These are phyloP conservation scores for Suhomyces sp. DNA, from an alignment of 805 yeast species.

Conservation along the genomic window DNA sequence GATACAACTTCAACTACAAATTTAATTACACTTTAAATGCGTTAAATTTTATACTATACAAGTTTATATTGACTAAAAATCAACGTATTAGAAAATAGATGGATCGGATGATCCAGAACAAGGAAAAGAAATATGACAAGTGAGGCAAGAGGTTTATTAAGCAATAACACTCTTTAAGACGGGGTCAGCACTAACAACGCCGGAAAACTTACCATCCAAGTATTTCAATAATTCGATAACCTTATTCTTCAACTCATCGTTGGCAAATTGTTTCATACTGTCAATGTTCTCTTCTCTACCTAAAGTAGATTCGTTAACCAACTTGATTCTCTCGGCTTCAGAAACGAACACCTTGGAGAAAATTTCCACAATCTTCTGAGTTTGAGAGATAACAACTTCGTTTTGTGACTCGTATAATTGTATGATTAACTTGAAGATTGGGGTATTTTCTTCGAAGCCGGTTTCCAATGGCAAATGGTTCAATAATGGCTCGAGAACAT, in stretches of 20 bases:
- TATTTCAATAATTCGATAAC: constrained; percentile 71
- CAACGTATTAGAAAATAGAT: not conserved
- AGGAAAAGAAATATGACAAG: not conserved
- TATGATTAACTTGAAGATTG: constrained; percentile 76
- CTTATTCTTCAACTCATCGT: constrained; percentile 59
- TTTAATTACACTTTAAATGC: too few species aligned
- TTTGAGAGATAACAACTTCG: constrained; percentile 50
- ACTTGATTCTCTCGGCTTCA: constrained; percentile 69
- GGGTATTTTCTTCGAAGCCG: constrained; percentile 90
- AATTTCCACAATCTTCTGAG: constrained; percentile 62
- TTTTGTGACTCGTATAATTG: constrained; percentile 66
- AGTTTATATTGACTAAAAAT: not conserved
- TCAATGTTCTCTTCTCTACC: constrained; percentile 85
- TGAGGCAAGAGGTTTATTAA: not conserved
- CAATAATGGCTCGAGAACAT: constrained; percentile 72
- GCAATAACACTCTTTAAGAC: constrained; percentile 43
- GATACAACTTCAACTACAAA: too few species aligned
- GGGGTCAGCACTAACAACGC: constrained; percentile 55
- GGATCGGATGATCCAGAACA: not conserved
- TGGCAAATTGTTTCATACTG: constrained; percentile 73
- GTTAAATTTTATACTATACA: not conserved
- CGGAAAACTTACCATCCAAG: constrained; percentile 62
- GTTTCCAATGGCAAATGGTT: constrained; percentile 80
- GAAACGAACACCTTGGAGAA: constrained; percentile 70
- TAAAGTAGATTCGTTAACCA: constrained; percentile 69